These are phyloP conservation scores for Fraxinus sp. DNA, from an alignment of 305 asterid genomes.

Conservation along the genomic window DNA sequence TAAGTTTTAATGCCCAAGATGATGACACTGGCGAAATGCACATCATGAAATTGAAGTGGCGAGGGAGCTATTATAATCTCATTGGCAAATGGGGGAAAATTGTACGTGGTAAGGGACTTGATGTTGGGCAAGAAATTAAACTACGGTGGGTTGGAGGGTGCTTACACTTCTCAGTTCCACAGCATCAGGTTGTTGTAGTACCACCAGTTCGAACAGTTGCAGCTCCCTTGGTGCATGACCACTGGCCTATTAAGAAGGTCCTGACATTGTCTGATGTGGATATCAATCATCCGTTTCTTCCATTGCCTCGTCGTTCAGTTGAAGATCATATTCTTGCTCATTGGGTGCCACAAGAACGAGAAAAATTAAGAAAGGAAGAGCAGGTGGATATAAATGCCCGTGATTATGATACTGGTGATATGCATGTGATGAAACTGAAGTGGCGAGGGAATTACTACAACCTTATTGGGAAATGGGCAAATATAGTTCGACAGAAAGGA, in stretches of 20 bases:
- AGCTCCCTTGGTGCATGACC: constrained; percentile 47
- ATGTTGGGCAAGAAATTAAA: constrained; percentile 57
- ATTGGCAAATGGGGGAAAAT: constrained; percentile 57
- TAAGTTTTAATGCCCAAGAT: constrained; percentile 47
- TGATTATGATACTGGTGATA: constrained; percentile 66
- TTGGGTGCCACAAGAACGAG: constrained; percentile 63
- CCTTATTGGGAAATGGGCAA: constrained; percentile 54
- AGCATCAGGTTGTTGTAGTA: constrained; percentile 49
- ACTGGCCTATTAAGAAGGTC: constrained; percentile 54
- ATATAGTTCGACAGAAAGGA: constrained; percentile 46
- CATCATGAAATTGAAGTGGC: constrained; percentile 52
- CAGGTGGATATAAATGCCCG: constrained; percentile 59
- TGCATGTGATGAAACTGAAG: constrained; percentile 42
- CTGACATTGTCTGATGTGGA: constrained; percentile 59
- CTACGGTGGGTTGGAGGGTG: constrained; percentile 65
- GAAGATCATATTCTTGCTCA: constrained; percentile 68
- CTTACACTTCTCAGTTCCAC: constrained; percentile 73
- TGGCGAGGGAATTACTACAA: constrained; percentile 47
- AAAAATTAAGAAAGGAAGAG: constrained; percentile 61
- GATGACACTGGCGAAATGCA: constrained; percentile 49
- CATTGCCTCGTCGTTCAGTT: constrained; percentile 66
- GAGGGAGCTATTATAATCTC: constrained; percentile 52
- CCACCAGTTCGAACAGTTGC: constrained; percentile 51
- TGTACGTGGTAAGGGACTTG: constrained; percentile 47
- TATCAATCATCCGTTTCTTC: constrained; percentile 70